These are phyloP conservation scores for Misopates orontium DNA, from an alignment of 257 asterid species.

Conservation along the genomic window DNA sequence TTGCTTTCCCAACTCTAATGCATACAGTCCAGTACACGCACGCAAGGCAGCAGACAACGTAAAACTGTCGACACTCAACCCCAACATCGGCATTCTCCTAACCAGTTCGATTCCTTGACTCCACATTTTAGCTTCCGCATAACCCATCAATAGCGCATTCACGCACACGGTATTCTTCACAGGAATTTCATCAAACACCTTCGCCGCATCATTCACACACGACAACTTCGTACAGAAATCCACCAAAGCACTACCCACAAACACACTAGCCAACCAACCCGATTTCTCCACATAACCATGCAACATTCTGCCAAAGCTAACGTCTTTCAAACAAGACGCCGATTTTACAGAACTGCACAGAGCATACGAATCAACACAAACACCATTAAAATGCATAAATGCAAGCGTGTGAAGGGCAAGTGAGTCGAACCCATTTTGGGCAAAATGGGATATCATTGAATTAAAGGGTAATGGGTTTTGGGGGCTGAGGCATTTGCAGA, in stretches of 20 bases:
- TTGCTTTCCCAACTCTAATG: slow-evolving; percentile 60
- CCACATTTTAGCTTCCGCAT: slow-evolving; percentile 76
- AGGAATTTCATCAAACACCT: slow-evolving; percentile 86
- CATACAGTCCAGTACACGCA: slow-evolving; percentile 59
- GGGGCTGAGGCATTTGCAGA: slow-evolving; percentile 53
- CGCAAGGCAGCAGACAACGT: slow-evolving; percentile 68
- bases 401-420: slow-evolving; percentile 58
- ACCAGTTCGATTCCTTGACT: slow-evolving; percentile 42
- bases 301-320: slow-evolving; percentile 39
- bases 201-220: slow-evolving; percentile 44
- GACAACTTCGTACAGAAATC: slow-evolving; percentile 47
- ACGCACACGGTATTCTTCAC: slow-evolving; percentile 57
- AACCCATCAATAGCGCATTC: slow-evolving; percentile 77
- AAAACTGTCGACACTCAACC: slow-evolving; percentile 49
- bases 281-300: slow-evolving; percentile 58
- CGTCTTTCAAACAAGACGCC: slow-evolving; percentile 37
- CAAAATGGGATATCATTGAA: slow-evolving; percentile 68
- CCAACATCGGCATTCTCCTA: slow-evolving; percentile 44
- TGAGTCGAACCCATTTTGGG: slow-evolving; percentile 49
- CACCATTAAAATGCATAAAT: slow-evolving; percentile 62
- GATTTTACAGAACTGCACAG: slow-evolving; percentile 56
- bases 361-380: slow-evolving; percentile 65
- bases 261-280: slow-evolving; percentile 72
- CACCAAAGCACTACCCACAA: slow-evolving; percentile 73
- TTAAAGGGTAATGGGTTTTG: slow-evolving; percentile 65